Evolutionary conservation across 352 stramenopile genomes (phyloP), one percentile per base, ranked within the genome.

Genomic region (Globisporangium sylvaticum): DNA sequence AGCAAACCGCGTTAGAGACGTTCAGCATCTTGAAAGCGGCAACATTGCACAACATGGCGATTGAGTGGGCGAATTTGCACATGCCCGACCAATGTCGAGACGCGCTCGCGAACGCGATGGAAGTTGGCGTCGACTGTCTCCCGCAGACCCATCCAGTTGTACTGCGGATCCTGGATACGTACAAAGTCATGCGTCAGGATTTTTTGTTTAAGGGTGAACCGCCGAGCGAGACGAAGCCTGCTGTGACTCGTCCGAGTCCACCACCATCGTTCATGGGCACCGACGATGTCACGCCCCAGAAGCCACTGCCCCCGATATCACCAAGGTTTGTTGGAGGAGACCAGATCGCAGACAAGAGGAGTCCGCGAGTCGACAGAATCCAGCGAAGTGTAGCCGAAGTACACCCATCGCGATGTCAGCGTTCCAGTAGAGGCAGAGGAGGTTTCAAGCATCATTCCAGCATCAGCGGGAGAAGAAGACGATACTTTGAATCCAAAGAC

Each of bases 1-100:
- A 56, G 1, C 73, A 83, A 62, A 29, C 54, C 22, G 42, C 66
- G n/a, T 46, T 46, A 20, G 77, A 88, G 67, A 79, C 81, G 31
- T 75, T 84, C 64, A 48, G 78, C 39, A 77, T 81, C 12, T 66
- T 91, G 20, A 80, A 83, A 42, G 79, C 80, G 20, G 79, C 80
- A n/a, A 76, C 79, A 8, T 63, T 91, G 24, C 83, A 91, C 70
- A 91, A 91, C 46, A 76, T 91, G 73, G 76, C 83, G 6, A 88
- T 91, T 2, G 83, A 91, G 59, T 89, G 79, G 80, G 80, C 82
- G 1, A 89, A 87, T 42, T 60, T 89, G 10, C 79, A 84, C 24
- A 82, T 87, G 77, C 77, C 79, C 2, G 79, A 88, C 27, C 75
- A 89, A 70, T 84, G 75, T 44, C 79, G 82, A 18, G 79, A 90